Evolutionary conservation across 1,284 basidiomycete genomes (phyloP), one percentile per base, ranked within the genome.

Genomic region (Moniliella sp.): DNA sequence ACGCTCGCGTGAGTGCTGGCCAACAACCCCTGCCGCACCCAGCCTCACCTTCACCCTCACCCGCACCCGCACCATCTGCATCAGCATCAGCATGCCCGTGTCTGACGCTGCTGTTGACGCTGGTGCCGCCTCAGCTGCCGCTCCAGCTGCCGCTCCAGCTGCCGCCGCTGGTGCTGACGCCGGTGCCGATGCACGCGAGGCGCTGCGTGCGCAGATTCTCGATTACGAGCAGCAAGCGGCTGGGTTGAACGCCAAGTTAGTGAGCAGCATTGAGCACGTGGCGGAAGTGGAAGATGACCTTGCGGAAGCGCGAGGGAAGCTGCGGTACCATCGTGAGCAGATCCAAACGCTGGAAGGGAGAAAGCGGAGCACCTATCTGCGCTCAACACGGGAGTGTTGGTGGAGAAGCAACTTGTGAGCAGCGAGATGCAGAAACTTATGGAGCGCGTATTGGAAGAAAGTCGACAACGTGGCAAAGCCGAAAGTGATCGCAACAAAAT

Each of bases 211-310:
- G 2, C 83, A 91, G 58, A 71, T 91, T 11, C 70, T 74, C 34
- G 79, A 91, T 54, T 68, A n/a, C n/a, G n/a, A n/a, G n/a, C n/a
- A n/a, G n/a, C n/a, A 94, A 62, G 79, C 91, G 27, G 74, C 75
- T 15, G 73, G 78, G 53, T 75, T 94, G 42, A 93, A 94, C 61
- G 66, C 68, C 55, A 93, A 97, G 62, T 76, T 97, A 29, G 81
- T 97, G 39, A 68, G 71, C 34, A 82, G 79, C 2, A 91, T 93
- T 62, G 79, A 86, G 55, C 73, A 79, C 28, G 74, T 88, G 26
- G 83, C 83, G 8, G 76, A 83, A 65, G 70, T 97, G 35, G 88
- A 97, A 61, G 88, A 94, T 58, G 71, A 81, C 42, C 63, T 91
- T 10, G 78, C 83, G 46, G 67, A 76, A 25, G 48, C 55, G 8